A percentile compares a stretch with the other conserved stretches of the same genome.
phyloP scores from a whole-genome alignment of 73 alveolate genomes.

The Paramecium sexaurelia region DNA sequence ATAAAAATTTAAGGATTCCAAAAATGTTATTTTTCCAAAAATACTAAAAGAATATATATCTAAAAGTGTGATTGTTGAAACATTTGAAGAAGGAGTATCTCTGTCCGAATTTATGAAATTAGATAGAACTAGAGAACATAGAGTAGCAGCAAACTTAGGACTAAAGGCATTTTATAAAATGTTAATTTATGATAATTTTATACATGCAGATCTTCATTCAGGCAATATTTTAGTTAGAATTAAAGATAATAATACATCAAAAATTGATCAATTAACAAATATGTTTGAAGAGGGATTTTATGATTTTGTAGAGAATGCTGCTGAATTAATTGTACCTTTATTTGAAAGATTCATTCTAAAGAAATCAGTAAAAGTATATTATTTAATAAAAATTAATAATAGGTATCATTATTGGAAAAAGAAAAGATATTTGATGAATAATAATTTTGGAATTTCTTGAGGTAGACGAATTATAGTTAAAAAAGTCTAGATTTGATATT shows the following conservation, averaged over 20 bases:
- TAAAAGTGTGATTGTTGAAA: conserved; percentile 33
- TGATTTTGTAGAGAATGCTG: not conserved
- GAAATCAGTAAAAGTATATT: not conserved
- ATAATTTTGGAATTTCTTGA: conserved; percentile 19
- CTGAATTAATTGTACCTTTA: not conserved
- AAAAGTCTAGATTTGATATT: not conserved
- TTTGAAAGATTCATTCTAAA: not conserved
- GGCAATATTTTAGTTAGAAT: conserved; percentile 38
- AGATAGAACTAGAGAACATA: conserved; percentile 19
- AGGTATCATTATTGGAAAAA: not conserved
- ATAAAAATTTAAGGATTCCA: not conserved
- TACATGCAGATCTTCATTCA: conserved; percentile 56
- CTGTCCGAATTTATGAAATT: conserved; percentile 5
- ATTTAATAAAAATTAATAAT: not conserved
- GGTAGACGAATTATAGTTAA: not conserved
- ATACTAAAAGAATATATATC: not conserved
- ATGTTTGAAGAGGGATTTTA: conserved; percentile 1
- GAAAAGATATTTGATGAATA: conserved; percentile 14
- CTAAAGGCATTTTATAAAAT: conserved; percentile 52
- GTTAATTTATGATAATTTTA: conserved; percentile 46
- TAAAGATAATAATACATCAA: not conserved
- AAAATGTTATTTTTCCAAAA: conserved; percentile 40
- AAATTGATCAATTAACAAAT: not conserved
- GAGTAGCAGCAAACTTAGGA: conserved; percentile 42
- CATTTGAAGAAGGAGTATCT: conserved; percentile 39